These are phyloP conservation scores for Phyllosticta capitalensis DNA, from an alignment of 2,329 filamentous ascomycete species.

Conservation along the genomic window DNA sequence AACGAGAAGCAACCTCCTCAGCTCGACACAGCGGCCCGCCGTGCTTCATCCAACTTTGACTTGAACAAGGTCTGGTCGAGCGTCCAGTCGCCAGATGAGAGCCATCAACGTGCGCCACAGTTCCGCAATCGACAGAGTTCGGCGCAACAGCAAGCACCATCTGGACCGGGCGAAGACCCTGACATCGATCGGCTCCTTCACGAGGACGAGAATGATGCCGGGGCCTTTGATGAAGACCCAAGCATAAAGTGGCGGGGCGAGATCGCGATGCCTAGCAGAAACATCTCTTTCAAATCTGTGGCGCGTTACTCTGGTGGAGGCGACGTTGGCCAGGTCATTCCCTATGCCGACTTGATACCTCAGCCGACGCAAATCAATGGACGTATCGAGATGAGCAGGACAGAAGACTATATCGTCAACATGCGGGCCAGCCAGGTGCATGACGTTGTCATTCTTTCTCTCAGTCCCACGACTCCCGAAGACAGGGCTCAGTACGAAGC, in stretches of 20 bases:
- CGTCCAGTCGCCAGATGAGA: slow-evolving; percentile 61
- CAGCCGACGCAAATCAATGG: slow-evolving; percentile 61
- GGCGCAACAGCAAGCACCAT: slow-evolving; percentile 18
- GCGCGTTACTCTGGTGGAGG: slow-evolving; percentile 79
- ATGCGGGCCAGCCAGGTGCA: slow-evolving; percentile 72
- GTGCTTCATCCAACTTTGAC: slow-evolving; percentile 61
- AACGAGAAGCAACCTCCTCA: slow-evolving; percentile 19
- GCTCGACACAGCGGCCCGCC: slow-evolving; percentile 30
- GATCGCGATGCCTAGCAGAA: slow-evolving; percentile 58
- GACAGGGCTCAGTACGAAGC: slow-evolving; percentile 56
- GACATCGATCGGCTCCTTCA: slow-evolving; percentile 85
- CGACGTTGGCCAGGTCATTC: slow-evolving; percentile 56
- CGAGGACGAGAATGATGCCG: slow-evolving; percentile 69
- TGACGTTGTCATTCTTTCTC: slow-evolving; percentile 71
- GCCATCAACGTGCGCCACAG: slow-evolving; percentile 31
- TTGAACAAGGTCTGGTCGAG: slow-evolving; percentile 79
- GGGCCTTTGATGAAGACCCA: slow-evolving; percentile 68
- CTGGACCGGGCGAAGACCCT: slow-evolving; percentile 52
- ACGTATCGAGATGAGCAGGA: slow-evolving; percentile 71
- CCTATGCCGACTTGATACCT: slow-evolving; percentile 71
- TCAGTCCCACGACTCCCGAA: slow-evolving; percentile 53
- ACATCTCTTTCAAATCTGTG: slow-evolving; percentile 61
- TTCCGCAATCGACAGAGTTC: slow-evolving; percentile 38
- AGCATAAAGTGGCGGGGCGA: slow-evolving; percentile 48
- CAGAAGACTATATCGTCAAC: slow-evolving; percentile 83